Conservation (phyloP, 768 basidiomycete species). For the Trametopsis cervina region DNA sequence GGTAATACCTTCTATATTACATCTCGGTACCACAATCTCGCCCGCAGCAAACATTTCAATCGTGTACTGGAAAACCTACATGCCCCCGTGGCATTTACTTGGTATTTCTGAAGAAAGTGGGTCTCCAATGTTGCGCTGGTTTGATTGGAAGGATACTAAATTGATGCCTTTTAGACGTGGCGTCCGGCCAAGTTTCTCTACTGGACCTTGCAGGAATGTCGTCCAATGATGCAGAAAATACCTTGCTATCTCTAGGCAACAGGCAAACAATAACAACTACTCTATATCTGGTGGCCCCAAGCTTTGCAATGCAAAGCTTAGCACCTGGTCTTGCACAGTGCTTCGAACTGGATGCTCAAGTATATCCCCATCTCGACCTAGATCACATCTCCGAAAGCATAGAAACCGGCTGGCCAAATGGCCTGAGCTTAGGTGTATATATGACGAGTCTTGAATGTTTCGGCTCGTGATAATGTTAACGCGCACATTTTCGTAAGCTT, state of each 20-base stretch:
- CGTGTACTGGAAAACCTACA: constrained; percentile 36
- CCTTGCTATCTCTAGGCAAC: constrained; percentile 12
- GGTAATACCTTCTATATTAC: constrained; percentile 31
- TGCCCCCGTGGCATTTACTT: constrained; percentile 32
- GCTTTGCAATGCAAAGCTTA: constrained; percentile 21
- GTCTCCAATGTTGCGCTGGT: too few species aligned
- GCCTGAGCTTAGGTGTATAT: constrained; percentile 28
- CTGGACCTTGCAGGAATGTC: constrained; percentile 26
- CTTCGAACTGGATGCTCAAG: constrained; percentile 16
- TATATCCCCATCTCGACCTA: constrained; percentile 33
- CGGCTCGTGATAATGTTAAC: not conserved
- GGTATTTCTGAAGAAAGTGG: constrained; percentile 22
- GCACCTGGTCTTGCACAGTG: constrained; percentile 17
- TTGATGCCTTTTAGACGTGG: constrained; percentile 23
- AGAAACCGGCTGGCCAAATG: constrained; percentile 23
- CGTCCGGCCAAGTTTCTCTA: constrained; percentile 17
- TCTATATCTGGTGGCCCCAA: constrained; percentile 26
- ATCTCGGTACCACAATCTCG: constrained; percentile 20
- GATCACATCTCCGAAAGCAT: constrained; percentile 30
- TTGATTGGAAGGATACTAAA: too few species aligned
- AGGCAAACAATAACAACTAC: constrained; percentile 1
- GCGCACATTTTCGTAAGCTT: not conserved
- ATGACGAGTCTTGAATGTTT: constrained; percentile 15
- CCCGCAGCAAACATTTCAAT: constrained; percentile 8
- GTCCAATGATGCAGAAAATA: constrained; percentile 12